Evolutionary conservation across 306 rosid genomes (phyloP), one percentile per base, ranked within the genome.

Genomic region (Delonix regia): DNA sequence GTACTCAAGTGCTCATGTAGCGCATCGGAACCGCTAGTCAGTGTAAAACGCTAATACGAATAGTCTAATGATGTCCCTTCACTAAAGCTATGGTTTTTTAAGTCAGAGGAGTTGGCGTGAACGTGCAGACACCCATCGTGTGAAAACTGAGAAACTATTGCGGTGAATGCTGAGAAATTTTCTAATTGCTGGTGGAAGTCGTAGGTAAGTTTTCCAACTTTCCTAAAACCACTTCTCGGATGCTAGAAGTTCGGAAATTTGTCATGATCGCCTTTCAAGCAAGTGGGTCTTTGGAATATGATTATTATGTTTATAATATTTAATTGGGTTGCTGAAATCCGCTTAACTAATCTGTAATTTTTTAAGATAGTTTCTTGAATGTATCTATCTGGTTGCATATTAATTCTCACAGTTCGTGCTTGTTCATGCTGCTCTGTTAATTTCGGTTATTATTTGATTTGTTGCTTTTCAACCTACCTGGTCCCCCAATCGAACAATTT

Each of bases 391-490:
- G 24, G 15, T 64, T 71, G 71, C 25, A 33, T 19, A 38, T 66
- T 55, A 79, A 57, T 71, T 60, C 66, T 77, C 63, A 21, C 75
- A 76, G 67, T 79, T 57, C 53, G 30, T 4, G 63, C 27, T 42
- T 67, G 1, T 70, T 59, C 65, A 47, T 42, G 39, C 67, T 34
- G 55, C 73, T 45, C 25, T 70, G 71, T 28, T 15, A 47, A 48
- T 9, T 69, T 79, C 33, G 60, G 38, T 45, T 70, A 15, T 73
- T 34, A 45, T 78, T 18, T 42, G 38, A 45, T 76, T 80, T 75
- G 82, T 80, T 86, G 86, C 82, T 85, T 85, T 78, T 81, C 83
- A 56, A 82, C 89, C 82, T 45, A 85, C 84, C 87, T 74, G 74
- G 62, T 78, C 86, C 27, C 62, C 22, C 55, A 76, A 41, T 16